Evolutionary conservation across 202 grass and related monocot species (phyloP).

Genomic region (Setaria viridis): DNA sequence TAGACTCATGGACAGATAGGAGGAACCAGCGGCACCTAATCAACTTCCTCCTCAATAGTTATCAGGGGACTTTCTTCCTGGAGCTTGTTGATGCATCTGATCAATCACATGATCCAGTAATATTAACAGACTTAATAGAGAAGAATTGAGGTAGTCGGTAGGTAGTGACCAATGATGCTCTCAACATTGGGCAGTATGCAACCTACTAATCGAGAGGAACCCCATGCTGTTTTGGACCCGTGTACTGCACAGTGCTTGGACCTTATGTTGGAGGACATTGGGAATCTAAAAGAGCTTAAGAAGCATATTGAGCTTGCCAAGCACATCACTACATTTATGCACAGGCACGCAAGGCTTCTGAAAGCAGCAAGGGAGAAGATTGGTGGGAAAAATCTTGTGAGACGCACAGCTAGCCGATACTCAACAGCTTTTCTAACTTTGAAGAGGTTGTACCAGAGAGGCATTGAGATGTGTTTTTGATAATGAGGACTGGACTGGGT

Average conservation of each 20-base stretch:
- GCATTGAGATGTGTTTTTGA: slow-evolving; percentile 39
- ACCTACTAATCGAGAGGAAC: neutral
- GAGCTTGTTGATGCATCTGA: neutral
- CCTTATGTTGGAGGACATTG: slow-evolving; percentile 9
- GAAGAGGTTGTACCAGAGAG: slow-evolving; percentile 47
- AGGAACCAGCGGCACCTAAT: neutral
- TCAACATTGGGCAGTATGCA: neutral
- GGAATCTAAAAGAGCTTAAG: slow-evolving; percentile 29
- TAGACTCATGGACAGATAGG: neutral
- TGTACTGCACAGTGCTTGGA: neutral
- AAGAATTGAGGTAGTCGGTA: neutral
- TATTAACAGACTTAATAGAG: neutral
- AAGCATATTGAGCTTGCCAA: slow-evolving; percentile 40
- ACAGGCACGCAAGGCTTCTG: slow-evolving; percentile 47
- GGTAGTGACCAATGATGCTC: neutral
- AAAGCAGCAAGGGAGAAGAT: slow-evolving; percentile 38
- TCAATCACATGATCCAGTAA: neutral
- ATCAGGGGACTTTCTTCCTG: neutral
- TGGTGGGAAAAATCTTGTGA: slow-evolving; percentile 23
- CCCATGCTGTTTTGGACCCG: neutral
- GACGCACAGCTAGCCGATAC: slow-evolving; percentile 18
- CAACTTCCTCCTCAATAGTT: neutral
- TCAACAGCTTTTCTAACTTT: slow-evolving; percentile 53
- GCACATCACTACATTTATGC: slow-evolving; percentile 51
- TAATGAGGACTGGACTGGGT: slow-evolving; percentile 27